Base-by-base conservation (phyloP, 176 grass and related monocot species). In the Lolium perenne region DNA sequence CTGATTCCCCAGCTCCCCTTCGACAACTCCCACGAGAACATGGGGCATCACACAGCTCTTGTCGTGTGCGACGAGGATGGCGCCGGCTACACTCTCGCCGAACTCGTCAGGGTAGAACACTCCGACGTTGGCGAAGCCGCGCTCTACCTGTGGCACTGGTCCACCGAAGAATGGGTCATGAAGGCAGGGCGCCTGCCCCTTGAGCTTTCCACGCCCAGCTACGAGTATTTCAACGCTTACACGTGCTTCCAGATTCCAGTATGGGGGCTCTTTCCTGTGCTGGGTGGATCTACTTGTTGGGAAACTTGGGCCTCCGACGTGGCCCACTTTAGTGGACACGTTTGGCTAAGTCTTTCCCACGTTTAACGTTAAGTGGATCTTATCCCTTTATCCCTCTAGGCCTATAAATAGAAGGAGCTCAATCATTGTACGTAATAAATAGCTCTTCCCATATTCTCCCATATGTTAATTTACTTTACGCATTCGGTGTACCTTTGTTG, bases 241-340 rank as follows among this genome's bases (percentile, higher is more conserved):
- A 25, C 21, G 43, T 6, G 15, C 61, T 54, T 54, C 51, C 4
- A 4, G 15, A 45, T 54, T 54, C 51, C 4, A 4, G 0, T 54
- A 16, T 54, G 51, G 51, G 51, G 4, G 14, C 13, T 54, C 51
- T 54, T 50, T 50, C 48, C 11, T 50, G 7, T 85, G 59, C 72
- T 66, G 72, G 83, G 72, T 85, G 7, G 83, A 85, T 65, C 83
- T 85, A 7, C n/a, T n/a, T n/a, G n/a, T n/a, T n/a, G n/a, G n/a
- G n/a, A n/a, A n/a, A n/a, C n/a, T n/a, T n/a, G n/a, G n/a, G n/a
- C n/a, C n/a, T n/a, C n/a, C n/a, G n/a, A n/a, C n/a, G n/a, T n/a
- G n/a, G n/a, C n/a, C n/a, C n/a, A n/a, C n/a, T n/a, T n/a, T n/a
- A n/a, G n/a, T n/a, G n/a, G n/a, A n/a, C n/a, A n/a, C n/a, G n/a